Evolutionary conservation across 306 rosid species (phyloP).

Genomic region (Notholithocarpus densiflorus): DNA sequence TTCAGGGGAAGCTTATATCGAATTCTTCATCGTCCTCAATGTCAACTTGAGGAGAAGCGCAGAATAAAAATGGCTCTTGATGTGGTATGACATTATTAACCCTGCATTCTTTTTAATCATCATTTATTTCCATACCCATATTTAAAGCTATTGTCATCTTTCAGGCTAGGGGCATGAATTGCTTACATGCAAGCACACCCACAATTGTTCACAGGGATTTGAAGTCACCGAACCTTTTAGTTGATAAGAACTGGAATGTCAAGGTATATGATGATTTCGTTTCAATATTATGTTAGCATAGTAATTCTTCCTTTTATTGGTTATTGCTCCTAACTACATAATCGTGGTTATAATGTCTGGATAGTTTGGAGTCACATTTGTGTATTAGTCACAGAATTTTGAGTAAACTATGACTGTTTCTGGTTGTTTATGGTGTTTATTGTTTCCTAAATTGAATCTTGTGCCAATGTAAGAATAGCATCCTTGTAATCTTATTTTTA

Average conservation of each 20-base stretch:
- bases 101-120: conserved; percentile 8
- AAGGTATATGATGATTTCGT: conserved; percentile 54
- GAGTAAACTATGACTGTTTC: neutral
- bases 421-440: neutral
- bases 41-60: conserved; percentile 82
- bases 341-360: neutral
- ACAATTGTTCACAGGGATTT: conserved; percentile 98
- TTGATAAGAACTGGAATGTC: conserved; percentile 96
- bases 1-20: conserved; percentile 90
- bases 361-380: neutral
- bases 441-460: neutral
- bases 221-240: conserved; percentile 96
- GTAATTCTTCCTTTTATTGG: conserved; percentile 14
- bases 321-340: neutral
- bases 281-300: conserved; percentile 9
- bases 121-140: conserved; percentile 18
- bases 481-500: neutral
- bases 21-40: conserved; percentile 85
- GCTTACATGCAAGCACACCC: conserved; percentile 89
- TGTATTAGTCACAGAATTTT: neutral
- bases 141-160: conserved; percentile 26
- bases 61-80: conserved; percentile 98
- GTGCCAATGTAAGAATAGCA: neutral
- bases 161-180: conserved; percentile 99
- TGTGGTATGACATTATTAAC: conserved; percentile 61